Percentiles rank a stretch among this genome's conserved stretches.
Evolutionary conservation across 805 yeast species (phyloP).

Genomic region (Candida hispaniensis): DNA sequence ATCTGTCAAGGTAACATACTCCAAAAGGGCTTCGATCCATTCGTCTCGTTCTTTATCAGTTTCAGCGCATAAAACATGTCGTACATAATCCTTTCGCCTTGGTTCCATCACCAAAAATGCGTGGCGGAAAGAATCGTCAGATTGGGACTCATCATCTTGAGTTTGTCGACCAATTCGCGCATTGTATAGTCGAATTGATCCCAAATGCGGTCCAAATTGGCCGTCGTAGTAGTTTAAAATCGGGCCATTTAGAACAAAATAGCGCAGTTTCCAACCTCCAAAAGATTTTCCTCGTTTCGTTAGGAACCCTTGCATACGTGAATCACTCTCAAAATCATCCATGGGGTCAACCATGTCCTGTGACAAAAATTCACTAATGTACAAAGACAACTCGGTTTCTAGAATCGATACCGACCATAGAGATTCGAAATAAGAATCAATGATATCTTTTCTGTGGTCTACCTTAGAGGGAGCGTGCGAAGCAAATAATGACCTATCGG

Average conservation of each 20-base stretch:
- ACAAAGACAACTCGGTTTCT: constrained; percentile 41
- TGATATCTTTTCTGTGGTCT: constrained; percentile 44
- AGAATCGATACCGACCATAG: constrained; percentile 48
- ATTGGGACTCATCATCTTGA: constrained; percentile 33
- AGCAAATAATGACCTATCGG: constrained; percentile 49
- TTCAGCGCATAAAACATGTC: constrained; percentile 66
- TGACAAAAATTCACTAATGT: constrained; percentile 56
- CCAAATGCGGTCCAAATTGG: constrained; percentile 45
- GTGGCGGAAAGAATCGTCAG: constrained; percentile 35
- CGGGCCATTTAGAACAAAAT: constrained; percentile 57
- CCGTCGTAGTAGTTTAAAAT: constrained; percentile 45
- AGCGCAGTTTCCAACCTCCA: constrained; percentile 59
- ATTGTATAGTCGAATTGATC: constrained; percentile 39
- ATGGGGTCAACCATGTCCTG: constrained; percentile 54
- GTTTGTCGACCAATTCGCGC: constrained; percentile 40
- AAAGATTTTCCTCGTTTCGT: constrained; percentile 55
- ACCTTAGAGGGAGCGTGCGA: constrained; percentile 54
- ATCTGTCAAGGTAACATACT: constrained; percentile 14
- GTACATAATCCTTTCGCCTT: constrained; percentile 29
- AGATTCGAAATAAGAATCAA: constrained; percentile 51
- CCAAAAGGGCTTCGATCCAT: constrained; percentile 48
- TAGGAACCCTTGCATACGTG: constrained; percentile 45
- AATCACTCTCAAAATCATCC: constrained; percentile 32
- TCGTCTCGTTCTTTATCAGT: constrained; percentile 62
- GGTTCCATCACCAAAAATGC: constrained; percentile 43